Evolutionary conservation across 768 basidiomycete species (phyloP).

Genomic region (Suillus paluster): DNA sequence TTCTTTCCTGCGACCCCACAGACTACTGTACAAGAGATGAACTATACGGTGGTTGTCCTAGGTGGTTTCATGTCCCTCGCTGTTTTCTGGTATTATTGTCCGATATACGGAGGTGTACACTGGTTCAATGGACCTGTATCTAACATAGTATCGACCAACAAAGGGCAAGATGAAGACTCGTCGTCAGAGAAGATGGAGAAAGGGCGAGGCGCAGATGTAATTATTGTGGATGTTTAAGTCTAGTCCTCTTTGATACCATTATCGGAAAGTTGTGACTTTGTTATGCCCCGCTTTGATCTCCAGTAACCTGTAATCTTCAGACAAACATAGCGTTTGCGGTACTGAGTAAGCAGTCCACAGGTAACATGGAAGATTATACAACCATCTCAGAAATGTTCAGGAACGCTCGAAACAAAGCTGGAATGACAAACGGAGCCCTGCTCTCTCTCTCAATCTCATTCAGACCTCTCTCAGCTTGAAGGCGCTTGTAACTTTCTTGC

Average conservation of each 20-base stretch:
- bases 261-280: background rate
- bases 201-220: background rate
- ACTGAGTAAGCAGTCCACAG: background rate
- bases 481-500: conserved; percentile 39
- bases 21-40: conserved; percentile 39
- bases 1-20: conserved; percentile 36
- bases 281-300: background rate
- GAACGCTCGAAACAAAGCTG: conserved; percentile 55
- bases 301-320: background rate
- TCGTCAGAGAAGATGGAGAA: background rate
- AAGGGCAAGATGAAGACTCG: background rate
- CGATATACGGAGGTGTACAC: conserved; percentile 29
- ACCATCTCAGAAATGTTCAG: conserved; percentile 49
- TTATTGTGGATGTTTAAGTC: background rate
- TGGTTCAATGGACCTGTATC: conserved; percentile 36
- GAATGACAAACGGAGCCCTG: conserved; percentile 58
- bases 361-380: background rate
- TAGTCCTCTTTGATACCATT: background rate
- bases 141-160: conserved; percentile 6
- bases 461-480: conserved; percentile 33
- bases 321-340: background rate
- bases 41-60: conserved; percentile 42
- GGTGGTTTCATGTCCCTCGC: conserved; percentile 38
- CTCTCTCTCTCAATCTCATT: conserved; percentile 43
- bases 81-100: conserved; percentile 22